Conservation (phyloP, 345 rosid species). For the Gossypium herbaceum region DNA sequence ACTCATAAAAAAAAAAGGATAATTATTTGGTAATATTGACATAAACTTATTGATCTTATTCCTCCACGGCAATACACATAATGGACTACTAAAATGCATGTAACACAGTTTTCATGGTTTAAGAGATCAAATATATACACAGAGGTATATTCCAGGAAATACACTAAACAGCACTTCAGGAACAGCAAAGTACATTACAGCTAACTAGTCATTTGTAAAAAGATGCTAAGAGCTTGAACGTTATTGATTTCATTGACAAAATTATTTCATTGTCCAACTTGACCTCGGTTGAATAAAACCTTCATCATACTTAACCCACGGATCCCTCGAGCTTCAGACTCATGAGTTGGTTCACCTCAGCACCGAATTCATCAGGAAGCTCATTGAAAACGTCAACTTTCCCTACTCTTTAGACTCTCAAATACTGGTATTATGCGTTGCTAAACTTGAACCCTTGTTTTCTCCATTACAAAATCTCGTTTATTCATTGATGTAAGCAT, state of each 20-base stretch:
- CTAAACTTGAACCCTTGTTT: too few relatives aligned
- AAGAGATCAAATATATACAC: not conserved
- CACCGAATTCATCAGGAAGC: slow-evolving; percentile 84
- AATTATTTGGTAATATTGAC: too few relatives aligned
- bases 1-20: too few relatives aligned
- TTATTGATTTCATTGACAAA: slow-evolving; percentile 1
- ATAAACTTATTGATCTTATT: not conserved
- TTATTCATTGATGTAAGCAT: too few relatives aligned
- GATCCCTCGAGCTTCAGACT: slow-evolving; percentile 93
- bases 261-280: not conserved
- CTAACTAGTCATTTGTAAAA: slow-evolving; percentile 1
- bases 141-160: not conserved
- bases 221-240: not conserved
- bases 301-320: slow-evolving; percentile 53
- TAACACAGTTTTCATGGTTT: not conserved
- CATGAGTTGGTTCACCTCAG: slow-evolving; percentile 91
- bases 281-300: slow-evolving; percentile 9
- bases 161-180: not conserved
- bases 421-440: too few relatives aligned
- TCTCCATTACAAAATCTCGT: too few relatives aligned
- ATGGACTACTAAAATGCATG: not conserved
- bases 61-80: not conserved
- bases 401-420: too few relatives aligned
- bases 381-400: slow-evolving; percentile 88
- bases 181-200: not conserved